Base-by-base conservation (phyloP, 1,284 basidiomycete genomes). In the Ceratobasidium papillatum region DNA sequence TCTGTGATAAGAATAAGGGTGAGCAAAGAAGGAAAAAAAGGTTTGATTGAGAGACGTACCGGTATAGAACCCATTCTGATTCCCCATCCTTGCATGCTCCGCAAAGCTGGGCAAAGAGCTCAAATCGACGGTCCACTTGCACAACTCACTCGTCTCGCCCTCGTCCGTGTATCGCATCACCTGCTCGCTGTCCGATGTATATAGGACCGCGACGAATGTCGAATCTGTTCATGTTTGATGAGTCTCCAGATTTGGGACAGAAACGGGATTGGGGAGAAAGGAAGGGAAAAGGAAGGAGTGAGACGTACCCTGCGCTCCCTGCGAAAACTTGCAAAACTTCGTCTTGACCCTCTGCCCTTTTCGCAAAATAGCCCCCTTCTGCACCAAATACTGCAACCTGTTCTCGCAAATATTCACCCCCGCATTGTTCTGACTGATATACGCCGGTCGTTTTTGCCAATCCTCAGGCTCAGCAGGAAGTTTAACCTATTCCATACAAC, bases 121-220 rank as follows among this genome's bases (percentile, higher is more conserved):
- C 65, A 94, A 84, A 81, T 94, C 91, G 54, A 94, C 92, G 7
- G 90, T 92, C 93, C 93, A 94, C 82, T 92, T 90, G 84, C 93
- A 94, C 69, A 94, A 83, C 79, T 93, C 92, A 64, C 80, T 84
- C 14, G 88, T 90, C 79, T 91, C 91, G 17, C 90, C 91, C 83
- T 94, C 92, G 80, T 94, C 93, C 4, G 90, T 91, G 79, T 92
- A 94, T 75, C 92, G 85, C 89, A 93, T 91, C 71, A 90, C 85
- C 78, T 85, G 87, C 77, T 92, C 90, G 25, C 85, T 84, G 75
- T 93, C 90, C 34, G 90, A 90, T 3, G 91, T 92, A 80, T 89
- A 94, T 74, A 94, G 82, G 62, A 91, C 89, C 22, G 92, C 93
- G 68, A 91, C 88, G 79, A 94, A 94, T 43, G 88, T 84, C 51